These are phyloP conservation scores for Melampsora americana DNA, from an alignment of 1,284 basidiomycete genomes.

Conservation along the genomic window DNA sequence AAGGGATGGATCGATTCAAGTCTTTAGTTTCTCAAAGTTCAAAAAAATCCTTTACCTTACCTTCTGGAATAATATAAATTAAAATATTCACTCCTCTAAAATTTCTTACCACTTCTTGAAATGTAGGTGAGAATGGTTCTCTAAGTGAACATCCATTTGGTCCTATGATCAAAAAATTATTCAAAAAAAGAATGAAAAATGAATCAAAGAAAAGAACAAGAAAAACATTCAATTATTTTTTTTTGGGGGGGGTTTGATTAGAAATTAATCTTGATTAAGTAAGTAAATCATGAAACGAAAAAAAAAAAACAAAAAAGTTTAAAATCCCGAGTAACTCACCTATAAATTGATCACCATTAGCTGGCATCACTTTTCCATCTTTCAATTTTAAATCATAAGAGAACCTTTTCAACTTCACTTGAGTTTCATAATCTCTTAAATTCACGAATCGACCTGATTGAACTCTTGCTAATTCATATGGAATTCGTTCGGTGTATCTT, in stretches of 20 bases:
- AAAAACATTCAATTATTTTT: not conserved
- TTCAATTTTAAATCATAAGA: slow-evolving; percentile 37
- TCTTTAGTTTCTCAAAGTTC: too few species aligned
- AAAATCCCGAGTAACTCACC: slow-evolving; percentile 11
- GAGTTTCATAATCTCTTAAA: slow-evolving; percentile 39
- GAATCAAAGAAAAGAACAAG: not conserved
- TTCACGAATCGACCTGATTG: slow-evolving; percentile 39
- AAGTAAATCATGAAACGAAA: not conserved
- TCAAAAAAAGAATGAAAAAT: not conserved
- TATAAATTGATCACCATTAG: slow-evolving; percentile 20
- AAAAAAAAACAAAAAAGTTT: too few species aligned
- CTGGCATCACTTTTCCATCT: slow-evolving; percentile 40
- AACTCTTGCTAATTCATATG: slow-evolving; percentile 35
- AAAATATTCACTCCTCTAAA: slow-evolving; percentile 41
- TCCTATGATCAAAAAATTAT: too few species aligned
- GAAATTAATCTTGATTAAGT: not conserved
- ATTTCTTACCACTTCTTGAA: slow-evolving; percentile 42
- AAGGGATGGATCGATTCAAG: too few species aligned
- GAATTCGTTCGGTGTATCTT: slow-evolving; percentile 21
- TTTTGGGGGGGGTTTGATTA: not conserved
- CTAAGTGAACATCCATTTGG: slow-evolving; percentile 42
- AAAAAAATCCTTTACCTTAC: slow-evolving; percentile 18
- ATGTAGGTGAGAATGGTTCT: slow-evolving; percentile 42
- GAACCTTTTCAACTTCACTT: slow-evolving; percentile 29
- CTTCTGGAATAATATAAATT: slow-evolving; percentile 32